These are phyloP conservation scores for Fusarium robinianum DNA, from an alignment of 2,329 filamentous ascomycete species.

Conservation along the genomic window DNA sequence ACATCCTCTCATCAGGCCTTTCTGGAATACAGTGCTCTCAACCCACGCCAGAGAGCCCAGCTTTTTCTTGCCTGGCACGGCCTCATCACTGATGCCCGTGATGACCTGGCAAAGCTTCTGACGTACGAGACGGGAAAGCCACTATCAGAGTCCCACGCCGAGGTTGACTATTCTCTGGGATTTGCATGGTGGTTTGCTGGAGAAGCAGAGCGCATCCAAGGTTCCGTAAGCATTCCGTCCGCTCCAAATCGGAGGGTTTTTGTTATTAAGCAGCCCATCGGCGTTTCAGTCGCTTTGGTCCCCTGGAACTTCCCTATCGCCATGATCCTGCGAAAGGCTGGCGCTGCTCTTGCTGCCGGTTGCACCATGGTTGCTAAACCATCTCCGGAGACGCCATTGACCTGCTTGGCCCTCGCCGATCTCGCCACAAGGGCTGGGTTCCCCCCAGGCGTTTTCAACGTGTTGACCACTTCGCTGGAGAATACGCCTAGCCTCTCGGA, in stretches of 20 bases:
- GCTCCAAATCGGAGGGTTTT: conserved; percentile 68
- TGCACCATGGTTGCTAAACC: conserved; percentile 78
- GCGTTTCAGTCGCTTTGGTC: conserved; percentile 43
- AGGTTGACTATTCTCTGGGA: conserved; percentile 57
- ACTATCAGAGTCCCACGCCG: conserved; percentile 55
- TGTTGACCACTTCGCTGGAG: conserved; percentile 49
- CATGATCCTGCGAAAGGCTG: conserved; percentile 54
- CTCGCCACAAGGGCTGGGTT: conserved; percentile 75
- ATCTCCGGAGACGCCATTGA: conserved; percentile 74
- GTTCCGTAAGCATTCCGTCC: conserved; percentile 62
- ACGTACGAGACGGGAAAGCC: conserved; percentile 61
- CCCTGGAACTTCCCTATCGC: conserved; percentile 64
- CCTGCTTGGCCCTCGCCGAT: conserved; percentile 69
- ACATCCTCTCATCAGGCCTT: no score
- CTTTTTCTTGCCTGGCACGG: conserved; percentile 42
- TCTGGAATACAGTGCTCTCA: no score
- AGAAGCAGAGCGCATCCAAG: conserved; percentile 49
- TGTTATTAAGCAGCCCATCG: conserved; percentile 62
- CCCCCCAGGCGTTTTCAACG: conserved; percentile 69
- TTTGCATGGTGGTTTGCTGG: conserved; percentile 62
- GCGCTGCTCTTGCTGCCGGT: conserved; percentile 67
- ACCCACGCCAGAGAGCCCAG: no score
- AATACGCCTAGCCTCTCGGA: conserved; percentile 51
- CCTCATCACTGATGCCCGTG: conserved; percentile 40
- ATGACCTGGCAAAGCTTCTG: conserved; percentile 46